Evolutionary conservation across 2,329 filamentous ascomycete genomes (phyloP).

Genomic region (Aspergillus sp.): DNA sequence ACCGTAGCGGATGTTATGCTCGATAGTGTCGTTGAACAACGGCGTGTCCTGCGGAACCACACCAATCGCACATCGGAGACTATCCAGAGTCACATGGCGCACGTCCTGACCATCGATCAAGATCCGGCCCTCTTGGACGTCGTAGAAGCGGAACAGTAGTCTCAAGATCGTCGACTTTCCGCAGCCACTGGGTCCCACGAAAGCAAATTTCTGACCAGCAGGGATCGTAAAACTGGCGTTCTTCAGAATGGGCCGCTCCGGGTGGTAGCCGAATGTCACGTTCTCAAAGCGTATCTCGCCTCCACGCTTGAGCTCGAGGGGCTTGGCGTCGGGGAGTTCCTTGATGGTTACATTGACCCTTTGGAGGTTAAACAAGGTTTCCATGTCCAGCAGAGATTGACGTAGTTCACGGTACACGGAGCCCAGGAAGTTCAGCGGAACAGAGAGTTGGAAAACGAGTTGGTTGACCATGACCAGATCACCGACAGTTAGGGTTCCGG

Average conservation of each 20-base stretch:
- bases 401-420: constrained; percentile 93
- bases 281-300: constrained; percentile 93
- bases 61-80: constrained; percentile 74
- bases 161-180: constrained; percentile 91
- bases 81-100: constrained; percentile 71
- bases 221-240: constrained; percentile 83
- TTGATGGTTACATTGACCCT: constrained; percentile 87
- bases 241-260: constrained; percentile 75
- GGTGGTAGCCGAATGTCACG: constrained; percentile 85
- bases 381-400: constrained; percentile 95
- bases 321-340: constrained; percentile 65
- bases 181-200: constrained; percentile 91
- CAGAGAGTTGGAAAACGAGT: constrained; percentile 93
- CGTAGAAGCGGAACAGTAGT: constrained; percentile 89
- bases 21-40: constrained; percentile 92
- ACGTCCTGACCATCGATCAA: constrained; percentile 91
- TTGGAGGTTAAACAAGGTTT: constrained; percentile 93
- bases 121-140: constrained; percentile 75
- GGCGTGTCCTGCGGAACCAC: constrained; percentile 97
- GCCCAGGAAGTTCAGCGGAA: constrained; percentile 95
- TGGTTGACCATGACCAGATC: constrained; percentile 99
- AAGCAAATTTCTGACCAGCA: constrained; percentile 88
- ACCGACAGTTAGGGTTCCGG: constrained; percentile 75
- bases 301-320: constrained; percentile 62
- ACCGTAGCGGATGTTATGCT: constrained; percentile 92